Evolutionary conservation across 116 monocot genomes (phyloP), one percentile per base, ranked within the genome.

Genomic region (Trichopus zeylanicus): DNA sequence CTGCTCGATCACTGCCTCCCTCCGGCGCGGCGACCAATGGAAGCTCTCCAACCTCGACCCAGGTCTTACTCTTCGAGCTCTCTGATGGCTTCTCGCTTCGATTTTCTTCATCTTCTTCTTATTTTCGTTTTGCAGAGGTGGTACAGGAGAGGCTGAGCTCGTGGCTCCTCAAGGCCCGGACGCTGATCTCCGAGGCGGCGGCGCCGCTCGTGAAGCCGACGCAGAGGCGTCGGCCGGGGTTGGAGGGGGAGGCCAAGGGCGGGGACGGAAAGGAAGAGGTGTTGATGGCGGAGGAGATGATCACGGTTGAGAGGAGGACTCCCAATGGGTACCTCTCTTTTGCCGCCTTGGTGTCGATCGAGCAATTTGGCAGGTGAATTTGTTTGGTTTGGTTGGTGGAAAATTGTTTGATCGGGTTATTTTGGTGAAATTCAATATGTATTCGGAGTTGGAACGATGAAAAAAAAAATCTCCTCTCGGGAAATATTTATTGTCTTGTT

Each of bases 311-410:
- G 31, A 64, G 76, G 24, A 71, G 28, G 70, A 86, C 77, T 6
- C 64, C 65, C 0, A 71, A 68, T 15, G 95, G 95, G 2, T 62
- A 51, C 5, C 81, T 95, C 46, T 95, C 95, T n/a, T 37, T 83
- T 11, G 76, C 75, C 26, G 81, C 95, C 5, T 70, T 65, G 6
- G 37, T 90, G 31, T 78, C 87, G 8, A 77, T 95, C 29, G 95
- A 95, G 74, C 95, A 95, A 51, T 95, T 95, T 53, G 87, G 66
- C 26, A 89, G 95, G 93, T 93, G 46, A 35, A n/a, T n/a, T n/a
- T n/a, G n/a, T n/a, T n/a, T n/a, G n/a, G n/a, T n/a, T n/a, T n/a
- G n/a, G n/a, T n/a, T n/a, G n/a, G n/a, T n/a, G n/a, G n/a, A n/a
- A n/a, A n/a, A n/a, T 46, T 39, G 10, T 27, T 61, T 23, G 18